A percentile compares a stretch with the other conserved stretches of the same genome.
These are phyloP conservation scores for Dalbergia cochinchinensis DNA, from an alignment of 306 rosid species.

Conservation along the genomic window DNA sequence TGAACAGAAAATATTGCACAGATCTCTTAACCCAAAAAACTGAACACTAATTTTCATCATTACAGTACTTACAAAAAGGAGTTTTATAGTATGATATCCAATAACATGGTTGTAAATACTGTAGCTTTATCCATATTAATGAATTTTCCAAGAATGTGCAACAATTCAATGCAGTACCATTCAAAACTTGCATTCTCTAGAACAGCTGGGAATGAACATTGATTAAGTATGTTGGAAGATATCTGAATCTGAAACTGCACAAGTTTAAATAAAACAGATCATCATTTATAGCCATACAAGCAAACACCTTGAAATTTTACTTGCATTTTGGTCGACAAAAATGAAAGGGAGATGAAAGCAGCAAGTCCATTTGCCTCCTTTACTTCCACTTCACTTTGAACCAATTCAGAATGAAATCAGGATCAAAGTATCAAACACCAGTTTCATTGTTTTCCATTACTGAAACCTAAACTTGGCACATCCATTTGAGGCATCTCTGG, in stretches of 20 bases:
- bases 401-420: background rate
- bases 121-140: no score
- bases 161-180: background rate
- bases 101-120: background rate
- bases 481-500: conserved; percentile 57
- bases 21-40: no score
- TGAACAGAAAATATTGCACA: no score
- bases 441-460: conserved; percentile 41
- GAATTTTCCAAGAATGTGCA: no score
- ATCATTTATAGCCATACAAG: background rate
- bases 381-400: background rate
- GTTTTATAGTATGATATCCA: background rate
- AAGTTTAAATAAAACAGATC: background rate
- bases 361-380: background rate
- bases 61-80: no score
- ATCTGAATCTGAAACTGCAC: background rate
- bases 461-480: conserved; percentile 34
- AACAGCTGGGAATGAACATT: background rate
- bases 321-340: background rate
- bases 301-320: background rate
- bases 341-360: background rate
- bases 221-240: background rate
- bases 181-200: background rate
- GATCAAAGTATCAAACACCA: background rate
- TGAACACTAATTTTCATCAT: no score